Conservation (phyloP, 805 yeast species). For the Starmera dryadoides region DNA sequence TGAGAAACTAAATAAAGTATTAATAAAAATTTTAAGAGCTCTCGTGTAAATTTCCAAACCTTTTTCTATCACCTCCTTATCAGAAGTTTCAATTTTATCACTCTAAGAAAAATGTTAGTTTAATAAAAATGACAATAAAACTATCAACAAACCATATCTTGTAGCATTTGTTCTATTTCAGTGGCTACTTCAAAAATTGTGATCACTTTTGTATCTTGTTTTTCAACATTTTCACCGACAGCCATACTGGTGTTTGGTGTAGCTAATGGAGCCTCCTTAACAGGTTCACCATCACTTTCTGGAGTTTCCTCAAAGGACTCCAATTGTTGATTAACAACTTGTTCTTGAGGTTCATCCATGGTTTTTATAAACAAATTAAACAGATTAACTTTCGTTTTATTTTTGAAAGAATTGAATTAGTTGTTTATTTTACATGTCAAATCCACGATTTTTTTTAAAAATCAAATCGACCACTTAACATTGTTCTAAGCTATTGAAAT, state of each 20-base stretch:
- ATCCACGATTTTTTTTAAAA: too few relatives aligned
- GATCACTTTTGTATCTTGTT: slow-evolving; percentile 5
- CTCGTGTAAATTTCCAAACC: slow-evolving; percentile 8
- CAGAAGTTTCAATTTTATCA: slow-evolving; percentile 16
- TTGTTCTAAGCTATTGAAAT: too few relatives aligned
- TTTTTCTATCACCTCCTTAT: slow-evolving; percentile 10
- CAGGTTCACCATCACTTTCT: not conserved
- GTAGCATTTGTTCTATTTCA: slow-evolving; percentile 19
- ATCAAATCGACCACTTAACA: too few relatives aligned
- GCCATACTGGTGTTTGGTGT: slow-evolving; percentile 1
- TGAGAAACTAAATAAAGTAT: slow-evolving; percentile 13
- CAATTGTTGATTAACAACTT: not conserved
- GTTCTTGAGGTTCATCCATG: not conserved
- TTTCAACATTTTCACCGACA: not conserved
- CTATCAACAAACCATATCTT: slow-evolving; percentile 10
- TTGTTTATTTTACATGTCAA: too few relatives aligned
- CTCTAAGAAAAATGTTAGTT: slow-evolving; percentile 3
- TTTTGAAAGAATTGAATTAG: too few relatives aligned
- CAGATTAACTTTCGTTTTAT: slow-evolving; percentile 30
- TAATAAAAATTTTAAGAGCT: too few relatives aligned
- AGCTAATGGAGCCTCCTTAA: slow-evolving; percentile 4
- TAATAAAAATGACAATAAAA: not conserved
- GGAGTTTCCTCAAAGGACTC: slow-evolving; percentile 1
- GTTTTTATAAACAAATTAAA: not conserved
- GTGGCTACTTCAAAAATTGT: slow-evolving; percentile 27